Conservation (phyloP, 495 filamentous ascomycete genomes). For the Astrothelium macrocarpum region DNA sequence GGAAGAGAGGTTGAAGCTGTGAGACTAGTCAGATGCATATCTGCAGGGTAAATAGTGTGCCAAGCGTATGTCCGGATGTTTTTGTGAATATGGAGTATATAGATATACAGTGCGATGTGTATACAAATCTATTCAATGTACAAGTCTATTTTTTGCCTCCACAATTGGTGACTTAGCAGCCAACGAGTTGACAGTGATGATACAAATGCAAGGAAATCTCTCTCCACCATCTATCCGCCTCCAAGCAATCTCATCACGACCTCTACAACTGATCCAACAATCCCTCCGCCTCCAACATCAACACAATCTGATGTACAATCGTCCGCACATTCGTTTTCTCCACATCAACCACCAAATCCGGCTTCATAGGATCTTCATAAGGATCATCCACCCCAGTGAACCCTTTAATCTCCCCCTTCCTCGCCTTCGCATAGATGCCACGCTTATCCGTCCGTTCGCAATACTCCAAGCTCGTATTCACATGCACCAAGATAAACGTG, state of each 20-base stretch:
- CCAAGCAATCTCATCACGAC: too few relatives aligned
- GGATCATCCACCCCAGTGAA: conserved; percentile 98
- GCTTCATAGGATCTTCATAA: conserved; percentile 77
- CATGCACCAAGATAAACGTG: conserved; percentile 88
- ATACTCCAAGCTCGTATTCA: conserved; percentile 83
- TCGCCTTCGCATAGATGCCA: conserved; percentile 78
- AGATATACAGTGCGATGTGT: neutral
- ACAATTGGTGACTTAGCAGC: neutral
- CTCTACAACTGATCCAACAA: conserved; percentile 53
- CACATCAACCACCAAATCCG: conserved; percentile 74
- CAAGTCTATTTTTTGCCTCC: too few relatives aligned
- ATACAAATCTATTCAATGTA: too few relatives aligned
- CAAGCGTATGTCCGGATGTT: neutral
- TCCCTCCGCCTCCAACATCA: conserved; percentile 85
- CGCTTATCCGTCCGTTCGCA: conserved; percentile 91
- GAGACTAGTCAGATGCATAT: neutral
- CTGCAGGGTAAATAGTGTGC: neutral
- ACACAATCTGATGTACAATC: conserved; percentile 92
- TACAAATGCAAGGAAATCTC: neutral
- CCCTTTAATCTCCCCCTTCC: conserved; percentile 87
- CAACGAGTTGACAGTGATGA: neutral
- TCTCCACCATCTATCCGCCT: neutral
- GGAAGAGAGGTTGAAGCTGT: neutral
- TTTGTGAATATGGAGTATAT: neutral
- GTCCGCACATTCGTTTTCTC: conserved; percentile 81